phyloP scores from a whole-genome alignment of 202 grass and related monocot species.

The Zoysia matrella region DNA sequence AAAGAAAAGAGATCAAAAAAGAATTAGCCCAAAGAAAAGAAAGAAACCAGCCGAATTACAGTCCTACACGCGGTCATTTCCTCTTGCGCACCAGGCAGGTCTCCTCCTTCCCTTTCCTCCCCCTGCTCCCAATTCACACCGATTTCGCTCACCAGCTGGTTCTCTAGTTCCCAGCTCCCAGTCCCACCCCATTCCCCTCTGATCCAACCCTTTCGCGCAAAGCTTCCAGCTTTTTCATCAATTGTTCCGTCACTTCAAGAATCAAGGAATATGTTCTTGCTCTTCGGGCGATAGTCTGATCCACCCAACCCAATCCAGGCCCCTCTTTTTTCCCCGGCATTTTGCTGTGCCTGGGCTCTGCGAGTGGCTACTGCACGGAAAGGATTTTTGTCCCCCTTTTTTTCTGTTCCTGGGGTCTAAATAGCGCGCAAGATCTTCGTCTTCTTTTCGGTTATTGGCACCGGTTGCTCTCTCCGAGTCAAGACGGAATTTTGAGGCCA shows the following conservation, averaged over 20 bases:
- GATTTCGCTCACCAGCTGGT: constrained; percentile 50
- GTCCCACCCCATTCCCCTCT: constrained; percentile 35
- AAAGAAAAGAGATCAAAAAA: constrained; percentile 36
- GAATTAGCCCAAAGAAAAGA: constrained; percentile 53
- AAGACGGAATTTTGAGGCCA: constrained; percentile 44
- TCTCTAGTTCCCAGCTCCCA: constrained; percentile 21
- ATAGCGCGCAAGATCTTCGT: constrained; percentile 31
- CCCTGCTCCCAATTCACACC: constrained; percentile 53
- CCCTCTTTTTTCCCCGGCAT: constrained; percentile 39
- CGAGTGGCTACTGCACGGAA: constrained; percentile 24
- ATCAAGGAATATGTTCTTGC: constrained; percentile 71
- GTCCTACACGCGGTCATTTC: no score
- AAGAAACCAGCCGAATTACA: no score
- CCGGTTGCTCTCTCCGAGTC: constrained; percentile 19
- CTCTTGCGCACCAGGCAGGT: background rate
- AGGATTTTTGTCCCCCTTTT: constrained; percentile 32
- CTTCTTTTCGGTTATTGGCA: constrained; percentile 25
- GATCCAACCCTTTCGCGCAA: constrained; percentile 68
- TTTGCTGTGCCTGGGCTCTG: constrained; percentile 31
- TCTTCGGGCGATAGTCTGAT: constrained; percentile 39
- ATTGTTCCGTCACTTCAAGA: constrained; percentile 66
- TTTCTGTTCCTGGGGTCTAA: constrained; percentile 28
- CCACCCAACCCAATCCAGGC: constrained; percentile 10
- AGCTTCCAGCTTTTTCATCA: constrained; percentile 55
- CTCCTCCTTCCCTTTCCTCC: constrained; percentile 37